Percentiles rank a stretch among this genome's conserved stretches.
phyloP scores from a whole-genome alignment of 768 basidiomycete genomes.

The Trametes cingulata region DNA sequence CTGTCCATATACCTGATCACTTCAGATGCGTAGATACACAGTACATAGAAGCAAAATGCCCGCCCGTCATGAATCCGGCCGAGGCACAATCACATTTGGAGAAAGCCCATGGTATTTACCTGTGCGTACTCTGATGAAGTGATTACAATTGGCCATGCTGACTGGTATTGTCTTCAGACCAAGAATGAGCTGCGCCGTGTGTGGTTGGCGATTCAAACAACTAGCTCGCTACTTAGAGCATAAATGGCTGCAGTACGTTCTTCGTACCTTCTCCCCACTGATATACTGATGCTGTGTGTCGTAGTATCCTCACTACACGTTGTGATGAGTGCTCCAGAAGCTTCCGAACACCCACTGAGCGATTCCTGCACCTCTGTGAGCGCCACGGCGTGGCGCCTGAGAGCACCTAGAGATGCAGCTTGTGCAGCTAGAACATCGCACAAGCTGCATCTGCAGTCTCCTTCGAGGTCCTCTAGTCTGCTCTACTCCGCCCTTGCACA shows the following conservation, averaged over 20 bases:
- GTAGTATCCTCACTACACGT: not conserved
- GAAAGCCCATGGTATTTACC: not conserved
- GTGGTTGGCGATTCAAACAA: too few species aligned
- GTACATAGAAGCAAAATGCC: not conserved
- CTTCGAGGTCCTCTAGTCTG: too few species aligned
- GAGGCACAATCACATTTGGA: not conserved
- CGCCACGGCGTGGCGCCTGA: constrained; percentile 6
- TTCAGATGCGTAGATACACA: too few species aligned
- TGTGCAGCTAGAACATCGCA: not conserved
- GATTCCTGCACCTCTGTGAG: not conserved
- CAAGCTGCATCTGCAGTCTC: too few species aligned
- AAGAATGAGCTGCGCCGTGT: too few species aligned
- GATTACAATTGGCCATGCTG: not conserved
- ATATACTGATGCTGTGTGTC: not conserved
- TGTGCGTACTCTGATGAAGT: not conserved
- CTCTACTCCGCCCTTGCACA: too few species aligned
- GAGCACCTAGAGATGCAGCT: not conserved
- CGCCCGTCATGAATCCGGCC: not conserved
- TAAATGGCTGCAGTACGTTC: too few species aligned
- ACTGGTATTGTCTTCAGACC: too few species aligned
- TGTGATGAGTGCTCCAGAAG: not conserved
- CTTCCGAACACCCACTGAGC: not conserved
- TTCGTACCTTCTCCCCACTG: too few species aligned
- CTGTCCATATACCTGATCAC: not conserved
- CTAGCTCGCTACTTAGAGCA: too few species aligned